Conservation (phyloP, 495 filamentous ascomycete species). For the Podospora anserina region DNA sequence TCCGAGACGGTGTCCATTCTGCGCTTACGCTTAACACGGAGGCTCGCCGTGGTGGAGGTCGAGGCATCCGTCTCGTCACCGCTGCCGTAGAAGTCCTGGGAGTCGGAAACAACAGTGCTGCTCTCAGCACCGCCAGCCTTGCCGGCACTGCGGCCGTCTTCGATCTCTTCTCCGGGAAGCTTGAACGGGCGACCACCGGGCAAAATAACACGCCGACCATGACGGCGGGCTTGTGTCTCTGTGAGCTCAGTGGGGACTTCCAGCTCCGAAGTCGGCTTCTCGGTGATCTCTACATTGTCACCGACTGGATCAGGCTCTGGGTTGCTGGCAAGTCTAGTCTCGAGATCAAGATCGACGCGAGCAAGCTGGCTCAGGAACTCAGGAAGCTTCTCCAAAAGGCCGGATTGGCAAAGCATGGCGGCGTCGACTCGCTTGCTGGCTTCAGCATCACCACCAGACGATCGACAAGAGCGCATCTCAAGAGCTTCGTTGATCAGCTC, state of each 20-base stretch:
- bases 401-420: constrained; percentile 23
- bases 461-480: constrained; percentile 17
- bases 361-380: constrained; percentile 32
- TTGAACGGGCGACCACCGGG: constrained; percentile 17
- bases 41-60: constrained; percentile 26
- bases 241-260: constrained; percentile 24
- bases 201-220: constrained; percentile 16
- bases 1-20: constrained; percentile 1
- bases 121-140: not conserved
- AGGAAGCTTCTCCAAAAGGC: constrained; percentile 24
- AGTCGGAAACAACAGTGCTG: not conserved
- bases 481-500: constrained; percentile 27
- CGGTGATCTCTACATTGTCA: constrained; percentile 19
- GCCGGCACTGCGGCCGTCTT: not conserved
- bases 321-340: constrained; percentile 25
- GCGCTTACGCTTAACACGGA: constrained; percentile 27
- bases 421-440: constrained; percentile 30
- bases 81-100: not conserved
- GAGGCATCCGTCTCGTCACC: constrained; percentile 27
- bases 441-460: constrained; percentile 11
- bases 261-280: constrained; percentile 26
- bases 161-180: constrained; percentile 7
- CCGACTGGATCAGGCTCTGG: constrained; percentile 21
- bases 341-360: constrained; percentile 26
- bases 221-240: constrained; percentile 22